These are phyloP conservation scores for Zasmidium citrigriseum DNA, from an alignment of 2,329 filamentous ascomycete species.

Conservation along the genomic window DNA sequence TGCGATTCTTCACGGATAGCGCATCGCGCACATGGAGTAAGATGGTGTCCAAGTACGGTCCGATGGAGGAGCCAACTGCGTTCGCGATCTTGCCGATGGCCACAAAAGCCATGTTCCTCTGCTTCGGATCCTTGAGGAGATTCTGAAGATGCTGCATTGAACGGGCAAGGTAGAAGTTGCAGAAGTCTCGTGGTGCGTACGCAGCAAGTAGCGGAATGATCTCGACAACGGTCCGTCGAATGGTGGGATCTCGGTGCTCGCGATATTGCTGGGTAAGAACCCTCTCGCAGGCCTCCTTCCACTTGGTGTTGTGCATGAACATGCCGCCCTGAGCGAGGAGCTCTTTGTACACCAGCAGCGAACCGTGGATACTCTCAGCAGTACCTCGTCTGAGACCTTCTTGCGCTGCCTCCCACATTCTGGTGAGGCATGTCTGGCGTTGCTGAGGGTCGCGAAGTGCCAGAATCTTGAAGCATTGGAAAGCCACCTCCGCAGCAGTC, in stretches of 20 bases:
- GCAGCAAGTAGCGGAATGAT: constrained; percentile 91
- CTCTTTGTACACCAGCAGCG: constrained; percentile 87
- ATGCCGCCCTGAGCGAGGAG: constrained; percentile 92
- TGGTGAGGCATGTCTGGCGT: constrained; percentile 83
- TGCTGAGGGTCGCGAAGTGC: constrained; percentile 86
- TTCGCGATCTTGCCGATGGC: constrained; percentile 96
- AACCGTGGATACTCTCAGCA: constrained; percentile 90
- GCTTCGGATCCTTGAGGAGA: constrained; percentile 92
- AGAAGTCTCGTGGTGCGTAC: constrained; percentile 90
- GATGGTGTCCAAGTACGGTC: constrained; percentile 91
- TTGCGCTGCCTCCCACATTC: constrained; percentile 85
- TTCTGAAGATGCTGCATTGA: constrained; percentile 96
- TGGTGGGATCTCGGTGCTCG: constrained; percentile 85
- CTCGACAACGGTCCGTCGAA: constrained; percentile 84
- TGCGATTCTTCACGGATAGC: constrained; percentile 74
- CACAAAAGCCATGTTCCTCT: constrained; percentile 89
- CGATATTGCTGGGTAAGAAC: constrained; percentile 75
- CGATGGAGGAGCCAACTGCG: constrained; percentile 92
- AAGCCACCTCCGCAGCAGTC: constrained; percentile 88
- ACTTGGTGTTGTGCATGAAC: constrained; percentile 93
- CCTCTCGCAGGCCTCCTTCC: constrained; percentile 88
- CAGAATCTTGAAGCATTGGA: constrained; percentile 94
- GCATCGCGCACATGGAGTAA: constrained; percentile 92
- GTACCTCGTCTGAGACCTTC: constrained; percentile 77
- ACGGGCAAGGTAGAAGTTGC: constrained; percentile 81